Evolutionary conservation across 345 rosid species (phyloP), one percentile per base, ranked within the genome.

Genomic region (Lepidium aucheri): DNA sequence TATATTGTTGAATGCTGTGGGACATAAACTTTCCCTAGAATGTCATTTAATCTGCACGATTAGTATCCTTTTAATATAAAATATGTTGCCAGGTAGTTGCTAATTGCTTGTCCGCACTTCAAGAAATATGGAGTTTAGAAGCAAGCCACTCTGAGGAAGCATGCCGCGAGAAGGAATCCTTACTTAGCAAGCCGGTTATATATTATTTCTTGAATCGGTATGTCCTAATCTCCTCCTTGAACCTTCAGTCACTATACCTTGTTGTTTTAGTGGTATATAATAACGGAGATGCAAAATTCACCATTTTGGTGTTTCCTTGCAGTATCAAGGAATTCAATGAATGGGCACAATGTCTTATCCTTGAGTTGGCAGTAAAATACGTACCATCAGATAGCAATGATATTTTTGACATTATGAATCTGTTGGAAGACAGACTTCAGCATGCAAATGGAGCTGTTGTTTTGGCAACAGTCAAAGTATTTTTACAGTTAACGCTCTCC

Each of bases 381-480:
- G 82, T 90, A 41, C 99, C 97, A 0, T 68, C 89, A 24, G 99
- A 90, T 50, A 83, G 72, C 76, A 86, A 80, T 82, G 97, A 94
- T 76, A 90, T 86, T 77, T 94, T 94, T 80, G 97, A 94, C 76
- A 84, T 90, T 63, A 94, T 94, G 99, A 94, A 94, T 81, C 91
- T 94, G 76, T 88, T 94, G 63, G 99, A 90, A 78, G 99, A 94
- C 84, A 88, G 99, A 76, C 99, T 94, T 74, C 96, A 94, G 69
- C 97, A 94, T 80, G 99, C 99, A 62, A 94, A 94, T 84, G 97
- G 99, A 62, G 99, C 97, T 70, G 97, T 94, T 72, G 99, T 94
- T 51, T 80, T 94, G 73, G 92, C 99, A 45, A 85, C 93, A 41
- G 80, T 81, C 75, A 94, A 88, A 81, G 82, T 94, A 47, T 94